A percentile compares a stretch with the other conserved stretches of the same genome.
These are phyloP conservation scores for Inosperma sp. DNA, from an alignment of 768 basidiomycete species.

Conservation along the genomic window DNA sequence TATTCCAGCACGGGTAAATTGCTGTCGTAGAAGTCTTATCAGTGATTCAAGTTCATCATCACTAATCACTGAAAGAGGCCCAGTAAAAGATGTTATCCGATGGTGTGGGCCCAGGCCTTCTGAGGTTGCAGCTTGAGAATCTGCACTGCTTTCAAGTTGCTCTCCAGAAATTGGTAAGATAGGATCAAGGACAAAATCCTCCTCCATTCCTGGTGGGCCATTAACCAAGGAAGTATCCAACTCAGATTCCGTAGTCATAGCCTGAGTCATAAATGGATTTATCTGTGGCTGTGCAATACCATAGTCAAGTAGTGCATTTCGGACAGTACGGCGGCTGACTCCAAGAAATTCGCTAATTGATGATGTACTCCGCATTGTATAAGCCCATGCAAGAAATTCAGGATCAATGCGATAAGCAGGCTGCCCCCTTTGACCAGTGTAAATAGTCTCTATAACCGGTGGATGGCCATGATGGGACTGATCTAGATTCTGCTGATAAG, in stretches of 20 bases:
- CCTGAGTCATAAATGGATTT: neutral
- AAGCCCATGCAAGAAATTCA: neutral
- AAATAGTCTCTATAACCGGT: neutral
- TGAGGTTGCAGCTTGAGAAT: too few species aligned
- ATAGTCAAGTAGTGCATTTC: neutral
- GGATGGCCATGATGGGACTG: neutral
- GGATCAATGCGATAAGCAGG: neutral
- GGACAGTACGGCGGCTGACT: neutral
- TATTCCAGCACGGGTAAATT: constrained; percentile 17
- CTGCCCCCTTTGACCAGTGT: neutral
- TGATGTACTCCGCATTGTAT: neutral
- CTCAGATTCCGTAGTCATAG: neutral
- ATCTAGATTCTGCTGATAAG: neutral
- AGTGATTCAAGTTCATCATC: neutral
- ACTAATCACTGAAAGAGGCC: neutral
- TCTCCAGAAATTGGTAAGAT: too few species aligned
- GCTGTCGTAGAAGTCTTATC: neutral
- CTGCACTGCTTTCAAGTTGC: too few species aligned
- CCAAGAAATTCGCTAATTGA: neutral
- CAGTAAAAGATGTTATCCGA: neutral
- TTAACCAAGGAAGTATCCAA: neutral
- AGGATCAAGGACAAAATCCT: neutral
- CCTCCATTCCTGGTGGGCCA: neutral
- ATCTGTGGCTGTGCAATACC: neutral
- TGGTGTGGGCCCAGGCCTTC: neutral